Evolutionary conservation across 2,329 filamentous ascomycete genomes (phyloP).

Genomic region (Fusarium anguioides): DNA sequence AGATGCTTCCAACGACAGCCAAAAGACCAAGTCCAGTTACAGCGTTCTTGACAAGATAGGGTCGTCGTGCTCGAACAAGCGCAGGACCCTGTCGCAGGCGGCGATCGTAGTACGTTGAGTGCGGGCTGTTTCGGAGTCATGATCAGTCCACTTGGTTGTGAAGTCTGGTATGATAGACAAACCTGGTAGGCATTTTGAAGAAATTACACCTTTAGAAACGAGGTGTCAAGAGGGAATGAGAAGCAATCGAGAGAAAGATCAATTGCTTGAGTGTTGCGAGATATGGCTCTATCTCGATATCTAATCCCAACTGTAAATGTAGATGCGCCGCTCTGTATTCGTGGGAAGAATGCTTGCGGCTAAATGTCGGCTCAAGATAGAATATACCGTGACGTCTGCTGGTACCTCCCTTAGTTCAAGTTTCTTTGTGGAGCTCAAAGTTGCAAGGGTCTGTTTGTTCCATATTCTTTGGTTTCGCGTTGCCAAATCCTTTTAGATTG

Average conservation of each 20-base stretch:
- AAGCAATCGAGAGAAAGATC: conserved; percentile 2
- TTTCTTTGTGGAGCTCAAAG: conserved; percentile 32
- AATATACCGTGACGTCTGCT: conserved; percentile 35
- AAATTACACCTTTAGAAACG: background rate
- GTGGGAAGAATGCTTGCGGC: conserved; percentile 41
- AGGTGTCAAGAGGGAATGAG: background rate
- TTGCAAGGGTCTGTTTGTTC: conserved; percentile 41
- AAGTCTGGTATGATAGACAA: conserved; percentile 6
- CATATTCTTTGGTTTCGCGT: conserved; percentile 41
- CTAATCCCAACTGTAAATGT: conserved; percentile 10
- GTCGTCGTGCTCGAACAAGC: conserved; percentile 89
- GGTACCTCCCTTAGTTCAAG: conserved; percentile 29
- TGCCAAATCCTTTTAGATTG: conserved; percentile 42
- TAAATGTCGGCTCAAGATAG: conserved; percentile 41
- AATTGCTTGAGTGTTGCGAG: conserved; percentile 15
- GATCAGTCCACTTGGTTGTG: conserved; percentile 34
- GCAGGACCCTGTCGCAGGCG: conserved; percentile 87
- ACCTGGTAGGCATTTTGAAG: conserved; percentile 41
- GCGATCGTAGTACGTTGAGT: conserved; percentile 88
- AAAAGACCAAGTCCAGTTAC: conserved; percentile 81
- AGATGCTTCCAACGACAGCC: conserved; percentile 83
- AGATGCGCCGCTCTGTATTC: conserved; percentile 14
- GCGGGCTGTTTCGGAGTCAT: conserved; percentile 54
- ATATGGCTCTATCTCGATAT: conserved; percentile 24
- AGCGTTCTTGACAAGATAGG: conserved; percentile 91